These are phyloP conservation scores for Chlamydomonas urium DNA, from an alignment of 139 green algal genomes.

Conservation along the genomic window DNA sequence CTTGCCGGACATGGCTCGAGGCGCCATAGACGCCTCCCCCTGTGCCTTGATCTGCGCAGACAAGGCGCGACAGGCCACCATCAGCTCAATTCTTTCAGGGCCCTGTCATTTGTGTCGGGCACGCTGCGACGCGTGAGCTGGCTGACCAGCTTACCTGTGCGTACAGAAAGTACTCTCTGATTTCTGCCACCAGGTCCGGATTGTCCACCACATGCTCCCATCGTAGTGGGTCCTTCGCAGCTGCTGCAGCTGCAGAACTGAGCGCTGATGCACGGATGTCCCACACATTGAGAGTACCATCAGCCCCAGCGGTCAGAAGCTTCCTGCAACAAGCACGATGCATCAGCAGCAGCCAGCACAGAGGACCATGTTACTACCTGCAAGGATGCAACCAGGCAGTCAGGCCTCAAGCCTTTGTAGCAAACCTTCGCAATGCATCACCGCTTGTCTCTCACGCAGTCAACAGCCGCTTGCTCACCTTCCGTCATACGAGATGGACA, in stretches of 20 bases:
- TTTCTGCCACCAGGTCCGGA: conserved; percentile 49
- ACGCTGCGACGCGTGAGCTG: no score
- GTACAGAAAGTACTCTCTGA: conserved; percentile 67
- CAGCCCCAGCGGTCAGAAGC: conserved; percentile 50
- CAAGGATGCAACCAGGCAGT: no score
- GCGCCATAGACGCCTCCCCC: conserved; percentile 43
- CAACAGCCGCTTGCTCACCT: no score
- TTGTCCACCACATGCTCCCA: conserved; percentile 48
- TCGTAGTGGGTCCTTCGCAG: conserved; percentile 9
- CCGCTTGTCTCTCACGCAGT: no score
- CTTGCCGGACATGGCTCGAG: conserved; percentile 26
- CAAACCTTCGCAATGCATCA: no score
- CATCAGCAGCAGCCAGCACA: no score
- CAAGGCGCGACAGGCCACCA: background rate
- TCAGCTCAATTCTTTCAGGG: background rate
- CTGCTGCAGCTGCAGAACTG: conserved; percentile 10
- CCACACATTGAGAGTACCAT: conserved; percentile 10
- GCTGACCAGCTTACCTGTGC: conserved; percentile 40
- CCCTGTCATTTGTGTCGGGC: background rate
- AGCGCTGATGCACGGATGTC: conserved; percentile 41
- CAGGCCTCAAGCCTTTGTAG: no score
- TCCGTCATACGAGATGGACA: conserved; percentile 60
- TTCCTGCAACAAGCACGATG: no score
- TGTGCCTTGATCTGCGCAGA: conserved; percentile 45
- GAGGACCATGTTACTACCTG: no score